Evolutionary conservation across 2,329 filamentous ascomycete species (phyloP).

Genomic region (Phoma sp.): DNA sequence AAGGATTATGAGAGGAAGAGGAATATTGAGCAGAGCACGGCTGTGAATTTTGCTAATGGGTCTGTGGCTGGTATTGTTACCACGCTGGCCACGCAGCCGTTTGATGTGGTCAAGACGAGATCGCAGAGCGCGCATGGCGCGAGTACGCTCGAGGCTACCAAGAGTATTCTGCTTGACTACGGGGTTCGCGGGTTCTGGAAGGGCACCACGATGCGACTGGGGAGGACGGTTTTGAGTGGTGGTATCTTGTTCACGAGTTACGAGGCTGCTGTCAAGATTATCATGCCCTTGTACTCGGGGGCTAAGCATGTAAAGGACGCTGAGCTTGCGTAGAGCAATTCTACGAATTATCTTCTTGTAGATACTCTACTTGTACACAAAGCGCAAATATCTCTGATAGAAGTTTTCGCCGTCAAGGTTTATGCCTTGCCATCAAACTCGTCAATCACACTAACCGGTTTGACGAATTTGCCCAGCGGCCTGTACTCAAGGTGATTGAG

Average conservation of each 20-base stretch:
- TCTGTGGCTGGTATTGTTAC: conserved; percentile 66
- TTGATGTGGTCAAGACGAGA: conserved; percentile 69
- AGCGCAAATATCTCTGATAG: not conserved
- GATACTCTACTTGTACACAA: too few relatives aligned
- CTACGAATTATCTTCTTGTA: too few relatives aligned
- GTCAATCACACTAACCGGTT: conserved; percentile 61
- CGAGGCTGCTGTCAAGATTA: conserved; percentile 60
- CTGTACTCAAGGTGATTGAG: conserved; percentile 57
- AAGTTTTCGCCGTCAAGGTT: not conserved
- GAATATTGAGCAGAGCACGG: conserved; percentile 57
- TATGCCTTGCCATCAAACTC: conserved; percentile 48
- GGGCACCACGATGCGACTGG: conserved; percentile 71
- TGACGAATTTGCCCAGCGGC: conserved; percentile 58
- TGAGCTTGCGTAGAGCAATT: conserved; percentile 22
- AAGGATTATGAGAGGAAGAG: conserved; percentile 62
- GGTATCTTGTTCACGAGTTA: conserved; percentile 70
- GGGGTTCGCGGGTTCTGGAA: conserved; percentile 69
- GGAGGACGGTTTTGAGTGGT: conserved; percentile 68
- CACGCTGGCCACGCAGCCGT: conserved; percentile 65
- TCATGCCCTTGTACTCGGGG: conserved; percentile 50
- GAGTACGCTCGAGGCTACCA: conserved; percentile 62
- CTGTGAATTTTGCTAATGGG: conserved; percentile 67
- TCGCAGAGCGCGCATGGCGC: conserved; percentile 65
- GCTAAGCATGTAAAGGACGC: conserved; percentile 19
- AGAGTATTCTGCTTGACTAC: conserved; percentile 61